phyloP scores from a whole-genome alignment of 2,329 filamentous ascomycete genomes.

The Rugonectria rugulosa region DNA sequence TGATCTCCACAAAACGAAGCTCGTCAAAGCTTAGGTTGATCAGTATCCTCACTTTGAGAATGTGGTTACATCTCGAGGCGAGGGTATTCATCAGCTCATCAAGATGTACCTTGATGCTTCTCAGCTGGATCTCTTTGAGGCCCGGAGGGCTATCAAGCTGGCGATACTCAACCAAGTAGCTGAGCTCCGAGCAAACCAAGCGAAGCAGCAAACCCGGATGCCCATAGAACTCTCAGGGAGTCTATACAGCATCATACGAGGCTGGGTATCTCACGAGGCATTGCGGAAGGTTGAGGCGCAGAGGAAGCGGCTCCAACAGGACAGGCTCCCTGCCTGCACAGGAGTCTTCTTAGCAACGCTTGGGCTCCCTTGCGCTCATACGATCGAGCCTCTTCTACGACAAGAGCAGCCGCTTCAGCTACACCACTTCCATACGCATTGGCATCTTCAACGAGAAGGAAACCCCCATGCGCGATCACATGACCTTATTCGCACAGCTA shows the following conservation, averaged over 20 bases:
- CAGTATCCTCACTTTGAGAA: constrained; percentile 25
- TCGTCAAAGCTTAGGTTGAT: constrained; percentile 32
- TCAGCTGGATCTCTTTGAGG: constrained; percentile 27
- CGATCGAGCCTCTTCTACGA: background rate
- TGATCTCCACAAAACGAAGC: constrained; percentile 27
- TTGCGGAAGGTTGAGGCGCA: constrained; percentile 1
- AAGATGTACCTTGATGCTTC: constrained; percentile 24
- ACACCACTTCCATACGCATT: background rate
- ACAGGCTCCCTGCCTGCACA: constrained; percentile 20
- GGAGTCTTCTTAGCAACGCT: constrained; percentile 16
- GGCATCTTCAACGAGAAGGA: background rate
- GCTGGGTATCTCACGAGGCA: background rate
- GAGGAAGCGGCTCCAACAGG: background rate
- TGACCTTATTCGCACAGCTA: too few relatives aligned
- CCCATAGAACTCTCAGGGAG: constrained; percentile 19
- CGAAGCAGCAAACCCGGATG: constrained; percentile 19
- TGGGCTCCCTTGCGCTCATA: background rate
- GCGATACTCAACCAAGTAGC: background rate
- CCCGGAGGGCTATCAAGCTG: constrained; percentile 26
- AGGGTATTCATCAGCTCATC: constrained; percentile 5
- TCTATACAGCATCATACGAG: background rate
- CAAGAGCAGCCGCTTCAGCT: background rate
- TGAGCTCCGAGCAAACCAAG: constrained; percentile 23
- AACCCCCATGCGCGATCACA: too few relatives aligned
- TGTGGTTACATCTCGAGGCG: constrained; percentile 19